A percentile compares a stretch with the other conserved stretches of the same genome.
These are phyloP conservation scores for Xylariaceae sp. DNA, from an alignment of 2,329 filamentous ascomycete genomes.

Conservation along the genomic window DNA sequence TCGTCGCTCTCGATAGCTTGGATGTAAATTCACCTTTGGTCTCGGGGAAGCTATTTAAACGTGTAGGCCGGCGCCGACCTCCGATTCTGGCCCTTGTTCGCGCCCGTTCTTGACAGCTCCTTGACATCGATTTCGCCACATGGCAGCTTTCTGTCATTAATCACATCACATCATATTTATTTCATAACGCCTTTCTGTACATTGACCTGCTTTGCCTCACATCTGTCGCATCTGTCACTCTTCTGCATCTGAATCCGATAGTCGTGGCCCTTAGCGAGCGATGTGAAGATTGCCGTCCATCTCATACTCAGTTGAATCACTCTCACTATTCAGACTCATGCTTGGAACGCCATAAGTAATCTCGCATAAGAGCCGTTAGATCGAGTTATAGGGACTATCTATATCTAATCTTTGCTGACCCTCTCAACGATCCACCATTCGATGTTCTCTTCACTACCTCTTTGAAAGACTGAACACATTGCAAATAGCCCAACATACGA, in stretches of 20 bases:
- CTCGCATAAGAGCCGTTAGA: neutral
- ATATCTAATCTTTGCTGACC: neutral
- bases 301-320: neutral
- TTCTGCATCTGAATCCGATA: neutral
- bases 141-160: neutral
- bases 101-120: neutral
- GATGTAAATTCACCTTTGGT: neutral
- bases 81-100: slow-evolving; percentile 2
- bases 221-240: neutral
- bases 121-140: slow-evolving; percentile 6
- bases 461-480: neutral
- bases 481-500: neutral
- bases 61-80: slow-evolving; percentile 8
- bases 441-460: neutral
- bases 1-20: slow-evolving; percentile 16
- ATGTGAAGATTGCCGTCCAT: slow-evolving; percentile 1
- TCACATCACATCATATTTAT: no score
- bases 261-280: neutral
- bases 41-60: neutral
- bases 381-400: neutral
- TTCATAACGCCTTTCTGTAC: no score
- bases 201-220: no score
- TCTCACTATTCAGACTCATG: neutral
- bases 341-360: neutral
- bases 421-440: neutral